A percentile compares a stretch with the other conserved stretches of the same genome.
These are phyloP conservation scores for Kazachstania sp. DNA, from an alignment of 1,139 yeast species.

Conservation along the genomic window DNA sequence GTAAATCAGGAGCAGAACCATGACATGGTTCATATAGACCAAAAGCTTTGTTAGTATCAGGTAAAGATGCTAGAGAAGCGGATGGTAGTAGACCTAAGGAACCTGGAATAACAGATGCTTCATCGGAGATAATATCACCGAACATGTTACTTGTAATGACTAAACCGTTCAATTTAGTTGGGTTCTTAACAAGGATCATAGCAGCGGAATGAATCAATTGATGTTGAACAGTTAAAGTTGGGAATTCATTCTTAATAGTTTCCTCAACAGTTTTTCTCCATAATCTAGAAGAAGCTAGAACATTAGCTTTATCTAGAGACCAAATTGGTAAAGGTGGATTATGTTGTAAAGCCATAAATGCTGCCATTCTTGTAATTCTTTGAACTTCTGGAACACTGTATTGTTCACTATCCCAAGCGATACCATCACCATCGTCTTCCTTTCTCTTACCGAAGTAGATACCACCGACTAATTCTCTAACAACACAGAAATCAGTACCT, in stretches of 20 bases:
- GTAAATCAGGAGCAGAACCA: conserved; percentile 95
- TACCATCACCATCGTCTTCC: conserved; percentile 79
- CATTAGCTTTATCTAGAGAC: conserved; percentile 96
- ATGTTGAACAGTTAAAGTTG: conserved; percentile 74
- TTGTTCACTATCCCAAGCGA: conserved; percentile 90
- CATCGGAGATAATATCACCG: conserved; percentile 96
- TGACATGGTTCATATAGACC: conserved; percentile 98
- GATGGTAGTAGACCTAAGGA: conserved; percentile 92
- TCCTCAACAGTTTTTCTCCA: conserved; percentile 93
- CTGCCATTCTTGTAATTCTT: conserved; percentile 97
- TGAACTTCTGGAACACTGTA: conserved; percentile 86
- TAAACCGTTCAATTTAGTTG: conserved; percentile 84
- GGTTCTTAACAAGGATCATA: conserved; percentile 87
- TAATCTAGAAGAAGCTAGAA: conserved; percentile 86
- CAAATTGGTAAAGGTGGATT: conserved; percentile 90
- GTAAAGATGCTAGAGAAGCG: conserved; percentile 91
- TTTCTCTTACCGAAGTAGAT: conserved; percentile 92
- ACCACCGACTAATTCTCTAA: conserved; percentile 95
- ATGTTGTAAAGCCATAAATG: conserved; percentile 87
- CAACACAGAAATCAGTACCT: conserved; percentile 88
- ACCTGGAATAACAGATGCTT: conserved; percentile 96
- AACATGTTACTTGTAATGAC: conserved; percentile 92
- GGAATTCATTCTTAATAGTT: conserved; percentile 80
- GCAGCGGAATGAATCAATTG: conserved; percentile 98
- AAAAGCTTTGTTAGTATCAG: conserved; percentile 87